Conservation (phyloP, 208 protist genomes). For the Strigomonas galati region DNA sequence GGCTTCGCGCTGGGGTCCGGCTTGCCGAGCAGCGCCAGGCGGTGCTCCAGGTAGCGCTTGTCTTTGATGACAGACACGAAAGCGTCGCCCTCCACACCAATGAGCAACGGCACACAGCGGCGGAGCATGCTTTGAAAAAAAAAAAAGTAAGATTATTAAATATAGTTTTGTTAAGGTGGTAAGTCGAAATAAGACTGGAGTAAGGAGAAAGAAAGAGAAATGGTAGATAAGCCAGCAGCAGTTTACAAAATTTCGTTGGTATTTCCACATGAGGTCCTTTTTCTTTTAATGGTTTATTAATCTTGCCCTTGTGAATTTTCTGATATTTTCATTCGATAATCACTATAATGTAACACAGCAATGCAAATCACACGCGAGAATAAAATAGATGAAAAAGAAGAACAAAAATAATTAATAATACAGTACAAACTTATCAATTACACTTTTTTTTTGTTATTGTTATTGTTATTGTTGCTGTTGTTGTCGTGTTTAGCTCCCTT, state of each 20-base stretch:
- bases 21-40: slow-evolving; percentile 78
- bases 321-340: no score
- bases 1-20: slow-evolving; percentile 36
- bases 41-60: slow-evolving; percentile 77
- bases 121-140: slow-evolving; percentile 44
- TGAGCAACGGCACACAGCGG: slow-evolving; percentile 46
- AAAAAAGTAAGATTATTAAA: slow-evolving; percentile 15
- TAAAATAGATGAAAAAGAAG: slow-evolving; percentile 7
- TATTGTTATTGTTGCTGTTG: neutral
- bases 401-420: slow-evolving; percentile 12
- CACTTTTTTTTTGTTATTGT: neutral
- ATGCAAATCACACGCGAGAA: no score
- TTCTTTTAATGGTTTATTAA: no score
- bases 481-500: slow-evolving; percentile 3
- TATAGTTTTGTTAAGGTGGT: neutral
- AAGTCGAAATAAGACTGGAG: slow-evolving; percentile 1
- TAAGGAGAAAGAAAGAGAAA: slow-evolving; percentile 13
- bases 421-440: neutral
- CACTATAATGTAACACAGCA: no score
- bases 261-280: no score
- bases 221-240: no score
- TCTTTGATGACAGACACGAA: slow-evolving; percentile 79
- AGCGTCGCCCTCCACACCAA: slow-evolving; percentile 63
- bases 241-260: no score
- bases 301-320: no score